phyloP scores from a whole-genome alignment of 2,329 filamentous ascomycete genomes.

The Beauveria sp. region DNA sequence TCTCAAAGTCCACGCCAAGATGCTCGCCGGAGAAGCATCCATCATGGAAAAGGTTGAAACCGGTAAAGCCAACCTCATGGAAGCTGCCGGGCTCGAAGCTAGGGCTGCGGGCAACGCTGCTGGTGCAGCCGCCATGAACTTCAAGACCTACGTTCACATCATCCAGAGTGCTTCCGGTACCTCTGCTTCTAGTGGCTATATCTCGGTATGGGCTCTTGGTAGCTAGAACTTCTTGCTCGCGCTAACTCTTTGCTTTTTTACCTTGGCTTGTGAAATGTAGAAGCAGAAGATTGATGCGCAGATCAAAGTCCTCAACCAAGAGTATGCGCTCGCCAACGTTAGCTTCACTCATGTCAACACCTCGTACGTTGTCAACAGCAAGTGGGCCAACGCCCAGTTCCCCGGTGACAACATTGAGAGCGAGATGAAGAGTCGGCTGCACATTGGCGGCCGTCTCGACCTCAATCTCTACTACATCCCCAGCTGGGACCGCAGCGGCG shows the following conservation, averaged over 20 bases:
- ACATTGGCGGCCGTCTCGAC: slow-evolving; percentile 32
- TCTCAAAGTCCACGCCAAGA: background rate
- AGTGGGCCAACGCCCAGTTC: background rate
- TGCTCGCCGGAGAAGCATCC: background rate
- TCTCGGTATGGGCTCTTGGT: background rate
- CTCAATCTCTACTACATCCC: slow-evolving; percentile 41
- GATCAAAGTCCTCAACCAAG: background rate
- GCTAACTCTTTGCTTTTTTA: no score
- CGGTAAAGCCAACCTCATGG: background rate
- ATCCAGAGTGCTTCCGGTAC: background rate
- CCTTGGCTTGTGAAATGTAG: background rate
- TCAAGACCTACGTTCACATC: slow-evolving; percentile 3
- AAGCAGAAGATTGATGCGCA: background rate
- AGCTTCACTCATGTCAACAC: slow-evolving; percentile 4
- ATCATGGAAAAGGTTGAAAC: background rate
- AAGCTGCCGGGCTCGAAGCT: background rate
- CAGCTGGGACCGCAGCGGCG: slow-evolving; percentile 29
- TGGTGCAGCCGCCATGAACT: background rate
- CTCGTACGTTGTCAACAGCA: background rate
- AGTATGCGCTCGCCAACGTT: background rate
- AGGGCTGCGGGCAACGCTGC: background rate
- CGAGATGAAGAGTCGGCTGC: slow-evolving; percentile 20
- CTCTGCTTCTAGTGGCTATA: background rate
- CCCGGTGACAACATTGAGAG: background rate
- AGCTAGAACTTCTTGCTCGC: no score